Conservation (phyloP, 176 grass and related monocot species). For the Paspalum vaginatum region DNA sequence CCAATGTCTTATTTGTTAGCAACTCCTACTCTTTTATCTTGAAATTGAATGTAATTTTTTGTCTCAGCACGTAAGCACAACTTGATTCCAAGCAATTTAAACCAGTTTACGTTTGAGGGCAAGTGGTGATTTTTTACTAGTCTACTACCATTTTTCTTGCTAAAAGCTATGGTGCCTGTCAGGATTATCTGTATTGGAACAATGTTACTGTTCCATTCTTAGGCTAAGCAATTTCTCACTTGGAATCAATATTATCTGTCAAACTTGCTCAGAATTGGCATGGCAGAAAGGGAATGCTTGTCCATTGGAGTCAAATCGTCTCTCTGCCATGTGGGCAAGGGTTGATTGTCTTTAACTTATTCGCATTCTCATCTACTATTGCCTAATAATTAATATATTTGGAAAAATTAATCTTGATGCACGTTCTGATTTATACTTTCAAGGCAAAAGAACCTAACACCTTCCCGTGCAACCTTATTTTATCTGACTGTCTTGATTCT, state of each 20-base stretch:
- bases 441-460: not conserved
- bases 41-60: conserved; percentile 18
- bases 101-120: not conserved
- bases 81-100: not conserved
- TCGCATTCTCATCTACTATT: not conserved
- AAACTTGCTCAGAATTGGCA: not conserved
- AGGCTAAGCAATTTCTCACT: not conserved
- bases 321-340: not conserved
- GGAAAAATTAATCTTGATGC: not conserved
- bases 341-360: not conserved
- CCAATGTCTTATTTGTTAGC: conserved; percentile 7
- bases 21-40: not conserved
- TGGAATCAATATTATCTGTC: not conserved
- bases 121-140: conserved; percentile 3
- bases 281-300: not conserved
- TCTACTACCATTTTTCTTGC: conserved; percentile 32
- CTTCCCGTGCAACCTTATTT: conserved; percentile 2
- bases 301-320: not conserved
- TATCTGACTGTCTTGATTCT: conserved; percentile 32
- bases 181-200: not conserved
- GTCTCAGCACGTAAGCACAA: conserved; percentile 2
- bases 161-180: not conserved
- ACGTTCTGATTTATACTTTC: not conserved
- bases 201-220: not conserved
- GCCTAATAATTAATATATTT: not conserved